Evolutionary conservation across 1,284 basidiomycete genomes (phyloP).

Genomic region (Ceratorhiza oryzae-sativae): DNA sequence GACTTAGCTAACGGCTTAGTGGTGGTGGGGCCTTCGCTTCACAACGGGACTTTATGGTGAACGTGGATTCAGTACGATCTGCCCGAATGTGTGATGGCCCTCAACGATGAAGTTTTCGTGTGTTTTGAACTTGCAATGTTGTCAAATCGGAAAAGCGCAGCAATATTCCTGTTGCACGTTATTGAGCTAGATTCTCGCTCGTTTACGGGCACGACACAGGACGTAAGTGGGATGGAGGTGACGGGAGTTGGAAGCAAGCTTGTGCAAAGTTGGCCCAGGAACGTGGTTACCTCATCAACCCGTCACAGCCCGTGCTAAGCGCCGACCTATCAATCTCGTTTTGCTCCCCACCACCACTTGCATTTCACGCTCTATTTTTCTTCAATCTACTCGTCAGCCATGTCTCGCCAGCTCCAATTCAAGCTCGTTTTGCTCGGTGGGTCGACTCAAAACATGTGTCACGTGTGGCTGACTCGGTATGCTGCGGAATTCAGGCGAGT

Average conservation of each 20-base stretch:
- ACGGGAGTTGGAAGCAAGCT: constrained; percentile 14
- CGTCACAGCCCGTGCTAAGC: constrained; percentile 2
- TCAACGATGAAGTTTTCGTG: constrained; percentile 29
- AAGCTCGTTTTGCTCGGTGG: constrained; percentile 91
- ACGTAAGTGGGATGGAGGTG: constrained; percentile 10
- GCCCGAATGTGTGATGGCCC: constrained; percentile 7
- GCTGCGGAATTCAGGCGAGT: constrained; percentile 71
- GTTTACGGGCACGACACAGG: constrained; percentile 18
- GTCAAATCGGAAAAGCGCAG: constrained; percentile 10
- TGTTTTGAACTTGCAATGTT: constrained; percentile 11
- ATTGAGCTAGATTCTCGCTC: background rate
- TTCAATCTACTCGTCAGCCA: background rate
- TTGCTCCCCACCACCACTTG: constrained; percentile 51
- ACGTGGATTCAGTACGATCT: constrained; percentile 9
- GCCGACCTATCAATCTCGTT: constrained; percentile 16
- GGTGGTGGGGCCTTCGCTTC: constrained; percentile 2
- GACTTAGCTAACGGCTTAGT: constrained; percentile 35
- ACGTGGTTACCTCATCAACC: constrained; percentile 14
- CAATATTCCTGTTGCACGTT: background rate
- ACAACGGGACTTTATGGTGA: background rate
- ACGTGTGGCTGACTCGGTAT: constrained; percentile 23
- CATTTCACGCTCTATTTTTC: constrained; percentile 23
- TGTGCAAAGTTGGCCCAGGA: constrained; percentile 12
- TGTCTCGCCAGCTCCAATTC: constrained; percentile 86
- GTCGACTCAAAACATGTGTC: background rate